Evolutionary conservation across 2,329 filamentous ascomycete genomes (phyloP).

Genomic region (Sordariomycetes sp.): DNA sequence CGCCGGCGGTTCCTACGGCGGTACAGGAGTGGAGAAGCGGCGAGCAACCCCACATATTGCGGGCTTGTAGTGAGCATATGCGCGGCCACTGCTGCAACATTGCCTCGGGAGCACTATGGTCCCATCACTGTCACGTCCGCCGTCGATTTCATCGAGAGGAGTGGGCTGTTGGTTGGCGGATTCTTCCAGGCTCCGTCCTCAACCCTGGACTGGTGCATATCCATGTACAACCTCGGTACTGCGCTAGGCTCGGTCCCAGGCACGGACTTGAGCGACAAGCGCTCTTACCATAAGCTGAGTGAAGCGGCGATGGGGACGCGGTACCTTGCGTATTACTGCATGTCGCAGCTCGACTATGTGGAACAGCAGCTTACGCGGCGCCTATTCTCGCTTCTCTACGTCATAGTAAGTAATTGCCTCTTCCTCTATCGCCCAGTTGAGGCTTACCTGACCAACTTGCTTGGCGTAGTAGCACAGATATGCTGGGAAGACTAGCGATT

Average conservation of each 20-base stretch:
- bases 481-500: slow-evolving; percentile 1
- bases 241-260: slow-evolving; percentile 10
- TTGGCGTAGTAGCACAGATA: neutral
- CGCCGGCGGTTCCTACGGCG: slow-evolving; percentile 16
- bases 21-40: slow-evolving; percentile 12
- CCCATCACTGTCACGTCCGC: slow-evolving; percentile 15
- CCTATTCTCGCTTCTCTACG: slow-evolving; percentile 20
- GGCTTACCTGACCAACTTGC: neutral
- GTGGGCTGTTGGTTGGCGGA: slow-evolving; percentile 11
- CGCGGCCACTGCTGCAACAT: slow-evolving; percentile 18
- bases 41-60: slow-evolving; percentile 4
- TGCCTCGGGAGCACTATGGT: slow-evolving; percentile 12
- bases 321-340: slow-evolving; percentile 1
- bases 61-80: slow-evolving; percentile 19
- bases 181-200: slow-evolving; percentile 8
- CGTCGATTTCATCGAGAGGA: slow-evolving; percentile 14
- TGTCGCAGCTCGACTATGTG: neutral
- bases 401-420: slow-evolving; percentile 10
- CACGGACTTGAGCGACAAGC: slow-evolving; percentile 1
- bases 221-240: slow-evolving; percentile 19
- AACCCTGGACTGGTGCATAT: slow-evolving; percentile 19
- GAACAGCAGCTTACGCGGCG: slow-evolving; percentile 18
- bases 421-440: neutral
- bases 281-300: slow-evolving; percentile 5
- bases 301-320: slow-evolving; percentile 3